Evolutionary conservation across 345 rosid genomes (phyloP).

Genomic region (Chamaenerion angustifolium): DNA sequence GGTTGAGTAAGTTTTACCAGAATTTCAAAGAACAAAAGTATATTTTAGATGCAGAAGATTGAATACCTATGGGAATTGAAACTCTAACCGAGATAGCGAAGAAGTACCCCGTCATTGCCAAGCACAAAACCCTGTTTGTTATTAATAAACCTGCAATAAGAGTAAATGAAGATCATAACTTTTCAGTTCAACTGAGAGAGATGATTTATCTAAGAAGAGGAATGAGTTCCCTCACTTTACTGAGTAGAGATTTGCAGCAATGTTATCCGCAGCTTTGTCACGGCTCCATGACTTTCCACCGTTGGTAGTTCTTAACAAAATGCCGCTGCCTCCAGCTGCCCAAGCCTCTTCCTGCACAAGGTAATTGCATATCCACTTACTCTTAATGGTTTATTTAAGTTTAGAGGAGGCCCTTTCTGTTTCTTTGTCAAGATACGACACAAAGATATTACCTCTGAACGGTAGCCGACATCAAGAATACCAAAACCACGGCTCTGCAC

Average conservation of each 20-base stretch:
- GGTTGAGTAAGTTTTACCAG: too few species aligned
- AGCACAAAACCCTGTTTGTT: conserved; percentile 73
- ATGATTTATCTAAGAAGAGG: background rate
- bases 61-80: conserved; percentile 10
- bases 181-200: background rate
- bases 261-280: conserved; percentile 93
- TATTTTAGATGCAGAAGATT: too few species aligned
- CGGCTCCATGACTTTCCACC: conserved; percentile 91
- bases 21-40: too few species aligned
- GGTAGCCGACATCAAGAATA: conserved; percentile 89
- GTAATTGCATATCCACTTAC: too few species aligned
- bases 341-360: conserved; percentile 80
- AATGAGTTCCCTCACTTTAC: conserved; percentile 51
- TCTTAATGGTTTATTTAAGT: too few species aligned
- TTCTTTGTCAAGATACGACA: too few species aligned
- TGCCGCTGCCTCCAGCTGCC: conserved; percentile 97
- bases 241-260: conserved; percentile 89
- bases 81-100: conserved; percentile 72
- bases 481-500: conserved; percentile 96
- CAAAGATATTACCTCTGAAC: conserved; percentile 47
- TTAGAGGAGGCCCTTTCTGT: too few species aligned
- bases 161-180: conserved; percentile 1
- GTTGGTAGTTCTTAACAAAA: conserved; percentile 73
- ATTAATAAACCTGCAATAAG: conserved; percentile 49
- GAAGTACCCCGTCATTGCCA: conserved; percentile 90